These are phyloP conservation scores for Brasilioporus rufonigricans DNA, from an alignment of 768 basidiomycete genomes.

Conservation along the genomic window DNA sequence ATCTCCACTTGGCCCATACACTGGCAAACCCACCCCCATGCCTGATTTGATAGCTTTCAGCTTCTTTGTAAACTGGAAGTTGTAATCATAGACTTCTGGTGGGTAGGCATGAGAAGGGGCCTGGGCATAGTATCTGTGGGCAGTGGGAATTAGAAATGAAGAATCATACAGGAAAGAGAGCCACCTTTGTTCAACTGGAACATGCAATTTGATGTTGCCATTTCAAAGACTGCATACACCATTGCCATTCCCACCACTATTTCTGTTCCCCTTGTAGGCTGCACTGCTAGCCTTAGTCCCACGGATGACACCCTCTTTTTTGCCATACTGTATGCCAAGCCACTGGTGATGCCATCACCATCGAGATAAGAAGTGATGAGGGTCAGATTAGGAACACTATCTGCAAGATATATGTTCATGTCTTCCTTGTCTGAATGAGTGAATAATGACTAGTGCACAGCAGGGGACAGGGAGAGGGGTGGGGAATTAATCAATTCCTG, in stretches of 20 bases:
- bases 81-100: conserved; percentile 92
- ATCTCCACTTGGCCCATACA: conserved; percentile 63
- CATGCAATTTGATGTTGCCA: conserved; percentile 63
- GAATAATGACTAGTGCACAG: conserved; percentile 66
- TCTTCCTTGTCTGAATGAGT: conserved; percentile 38
- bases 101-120: conserved; percentile 74
- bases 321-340: neutral
- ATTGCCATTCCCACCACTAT: conserved; percentile 24
- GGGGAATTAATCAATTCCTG: conserved; percentile 92
- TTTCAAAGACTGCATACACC: conserved; percentile 37
- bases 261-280: conserved; percentile 1
- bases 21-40: conserved; percentile 25
- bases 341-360: conserved; percentile 31
- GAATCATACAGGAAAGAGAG: conserved; percentile 4
- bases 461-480: conserved; percentile 61
- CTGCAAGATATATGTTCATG: conserved; percentile 51
- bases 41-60: conserved; percentile 82
- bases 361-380: conserved; percentile 36
- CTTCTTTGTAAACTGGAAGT: conserved; percentile 82
- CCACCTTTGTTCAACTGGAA: conserved; percentile 83
- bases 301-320: conserved; percentile 1
- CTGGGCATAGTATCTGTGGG: conserved; percentile 79
- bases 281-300: no score
- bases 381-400: conserved; percentile 79
- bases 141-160: neutral